Evolutionary conservation across 176 grass and related monocot species (phyloP).

Genomic region (Puya raimondii): DNA sequence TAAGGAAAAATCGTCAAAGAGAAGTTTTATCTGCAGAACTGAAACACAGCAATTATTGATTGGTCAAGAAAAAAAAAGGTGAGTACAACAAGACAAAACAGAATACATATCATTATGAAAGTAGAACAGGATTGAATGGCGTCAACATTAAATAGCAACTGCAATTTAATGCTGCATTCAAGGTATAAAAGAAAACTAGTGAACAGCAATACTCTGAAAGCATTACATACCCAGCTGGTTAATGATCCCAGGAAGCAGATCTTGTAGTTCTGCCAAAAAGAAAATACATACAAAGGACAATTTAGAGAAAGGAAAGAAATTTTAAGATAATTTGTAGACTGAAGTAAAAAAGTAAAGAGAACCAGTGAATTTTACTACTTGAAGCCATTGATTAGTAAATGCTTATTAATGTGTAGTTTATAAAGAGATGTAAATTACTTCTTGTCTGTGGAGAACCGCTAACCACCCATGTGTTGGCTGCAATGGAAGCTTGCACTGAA

Average conservation of each 20-base stretch:
- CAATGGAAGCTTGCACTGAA: conserved; percentile 97
- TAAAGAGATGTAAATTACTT: conserved; percentile 37
- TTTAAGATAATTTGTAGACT: background rate
- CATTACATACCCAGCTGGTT: conserved; percentile 75
- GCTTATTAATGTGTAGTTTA: background rate
- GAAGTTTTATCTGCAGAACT: too few species aligned
- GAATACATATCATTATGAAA: background rate
- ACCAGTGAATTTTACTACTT: background rate
- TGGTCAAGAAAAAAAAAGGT: background rate
- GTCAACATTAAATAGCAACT: background rate
- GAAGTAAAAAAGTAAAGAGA: background rate
- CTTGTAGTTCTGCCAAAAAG: conserved; percentile 71
- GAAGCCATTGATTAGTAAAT: background rate
- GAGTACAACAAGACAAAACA: background rate
- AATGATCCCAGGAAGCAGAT: conserved; percentile 85
- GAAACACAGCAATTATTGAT: too few species aligned
- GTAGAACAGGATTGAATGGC: background rate
- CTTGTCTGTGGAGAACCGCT: conserved; percentile 89
- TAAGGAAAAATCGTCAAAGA: too few species aligned
- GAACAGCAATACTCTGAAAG: background rate
- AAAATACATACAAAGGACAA: background rate
- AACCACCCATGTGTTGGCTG: conserved; percentile 96
- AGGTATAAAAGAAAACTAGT: background rate
- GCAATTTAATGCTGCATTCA: background rate
- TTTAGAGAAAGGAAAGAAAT: background rate